Evolutionary conservation across 2,329 filamentous ascomycete species (phyloP).

Genomic region (Fusarium sp.): DNA sequence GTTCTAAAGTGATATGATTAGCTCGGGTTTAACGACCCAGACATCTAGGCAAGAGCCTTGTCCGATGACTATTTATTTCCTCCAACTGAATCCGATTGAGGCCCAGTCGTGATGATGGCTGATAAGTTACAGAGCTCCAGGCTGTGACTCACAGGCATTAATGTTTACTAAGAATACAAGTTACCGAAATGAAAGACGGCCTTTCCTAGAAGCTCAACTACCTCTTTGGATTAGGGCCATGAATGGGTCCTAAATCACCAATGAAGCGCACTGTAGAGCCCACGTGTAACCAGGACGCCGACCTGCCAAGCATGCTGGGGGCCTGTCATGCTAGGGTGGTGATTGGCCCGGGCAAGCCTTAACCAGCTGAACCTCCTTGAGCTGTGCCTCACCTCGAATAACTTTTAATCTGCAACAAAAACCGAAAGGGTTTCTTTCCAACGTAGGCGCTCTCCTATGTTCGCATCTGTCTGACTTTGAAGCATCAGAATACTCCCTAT

Average conservation of each 20-base stretch:
- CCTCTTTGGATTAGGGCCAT: background rate
- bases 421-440: background rate
- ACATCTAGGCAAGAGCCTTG: background rate
- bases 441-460: too few species aligned
- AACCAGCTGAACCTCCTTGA: background rate
- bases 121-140: background rate
- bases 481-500: background rate
- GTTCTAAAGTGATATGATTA: background rate
- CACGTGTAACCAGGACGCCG: background rate
- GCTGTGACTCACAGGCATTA: accelerated
- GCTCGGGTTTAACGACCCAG: background rate
- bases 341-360: background rate
- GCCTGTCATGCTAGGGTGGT: background rate
- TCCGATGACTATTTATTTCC: too few species aligned
- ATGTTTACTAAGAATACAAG: background rate
- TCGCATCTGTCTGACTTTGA: background rate
- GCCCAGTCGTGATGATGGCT: background rate
- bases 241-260: background rate
- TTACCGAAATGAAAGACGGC: background rate
- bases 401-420: background rate
- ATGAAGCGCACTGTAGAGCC: background rate
- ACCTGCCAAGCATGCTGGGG: background rate
- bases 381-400: background rate
- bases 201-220: background rate
- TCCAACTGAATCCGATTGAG: background rate